Conservation (phyloP, 345 rosid species). For the Citrus glauca region DNA sequence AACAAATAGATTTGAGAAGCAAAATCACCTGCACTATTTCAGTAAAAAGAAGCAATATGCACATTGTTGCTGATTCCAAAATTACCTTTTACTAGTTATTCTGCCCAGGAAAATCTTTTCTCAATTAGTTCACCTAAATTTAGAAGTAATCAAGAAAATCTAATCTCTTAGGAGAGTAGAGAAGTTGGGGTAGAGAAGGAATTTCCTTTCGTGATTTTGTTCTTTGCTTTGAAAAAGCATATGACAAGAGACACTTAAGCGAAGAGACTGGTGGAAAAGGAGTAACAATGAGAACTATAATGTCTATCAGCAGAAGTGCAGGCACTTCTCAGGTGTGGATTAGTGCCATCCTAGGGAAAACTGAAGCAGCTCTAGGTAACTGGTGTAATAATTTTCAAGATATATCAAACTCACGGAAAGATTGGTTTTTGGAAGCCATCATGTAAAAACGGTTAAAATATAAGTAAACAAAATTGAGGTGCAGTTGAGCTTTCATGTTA, state of each 20-base stretch:
- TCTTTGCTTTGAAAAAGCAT: background rate
- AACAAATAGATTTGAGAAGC: background rate
- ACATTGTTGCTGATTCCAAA: background rate
- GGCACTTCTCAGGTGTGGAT: background rate
- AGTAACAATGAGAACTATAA: background rate
- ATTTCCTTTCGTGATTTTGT: background rate
- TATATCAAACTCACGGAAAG: background rate
- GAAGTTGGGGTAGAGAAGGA: background rate
- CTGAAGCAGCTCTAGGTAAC: background rate
- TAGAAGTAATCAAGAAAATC: background rate
- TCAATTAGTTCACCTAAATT: background rate
- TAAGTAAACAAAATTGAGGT: background rate
- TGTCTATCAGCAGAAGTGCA: background rate
- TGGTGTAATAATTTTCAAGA: background rate
- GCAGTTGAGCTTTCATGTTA: background rate
- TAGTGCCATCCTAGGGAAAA: background rate
- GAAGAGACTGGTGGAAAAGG: background rate
- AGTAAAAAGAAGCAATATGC: background rate
- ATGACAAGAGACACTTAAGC: background rate
- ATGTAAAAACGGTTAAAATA: background rate
- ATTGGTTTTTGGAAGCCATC: background rate
- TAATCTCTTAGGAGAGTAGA: background rate
- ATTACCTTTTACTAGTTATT: background rate
- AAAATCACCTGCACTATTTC: background rate
- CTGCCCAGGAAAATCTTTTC: background rate